Percentiles rank a stretch among this genome's conserved stretches.
Conservation (phyloP, 1,284 basidiomycete genomes). For the Pseudozyma pruni region DNA sequence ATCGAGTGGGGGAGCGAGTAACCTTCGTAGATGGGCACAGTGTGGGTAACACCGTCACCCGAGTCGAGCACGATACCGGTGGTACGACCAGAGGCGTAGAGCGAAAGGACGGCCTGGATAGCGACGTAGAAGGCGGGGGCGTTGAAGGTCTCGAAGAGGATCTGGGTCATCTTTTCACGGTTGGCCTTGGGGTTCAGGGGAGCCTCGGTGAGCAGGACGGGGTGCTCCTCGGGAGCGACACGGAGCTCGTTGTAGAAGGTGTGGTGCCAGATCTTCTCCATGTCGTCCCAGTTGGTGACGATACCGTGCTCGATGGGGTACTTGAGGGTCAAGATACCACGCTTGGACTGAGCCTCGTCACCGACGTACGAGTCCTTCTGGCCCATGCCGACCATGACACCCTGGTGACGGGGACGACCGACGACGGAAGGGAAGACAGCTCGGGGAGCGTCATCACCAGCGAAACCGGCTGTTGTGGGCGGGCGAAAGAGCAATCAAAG, state of each 20-base stretch:
- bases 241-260: conserved; percentile 71
- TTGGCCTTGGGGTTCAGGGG: conserved; percentile 93
- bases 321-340: conserved; percentile 91
- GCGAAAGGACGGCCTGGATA: conserved; percentile 90
- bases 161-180: conserved; percentile 96
- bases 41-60: conserved; percentile 92
- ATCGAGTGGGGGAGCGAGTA: conserved; percentile 95
- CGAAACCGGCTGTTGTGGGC: conserved; percentile 70
- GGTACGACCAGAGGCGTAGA: conserved; percentile 90
- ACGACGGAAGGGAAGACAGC: conserved; percentile 82
- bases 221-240: conserved; percentile 82
- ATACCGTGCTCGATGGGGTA: conserved; percentile 74
- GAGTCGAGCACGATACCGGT: conserved; percentile 95
- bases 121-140: conserved; percentile 91
- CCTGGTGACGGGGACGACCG: conserved; percentile 89
- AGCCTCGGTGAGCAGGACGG: conserved; percentile 92
- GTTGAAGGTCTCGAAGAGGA: conserved; percentile 98
- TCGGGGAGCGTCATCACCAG: conserved; percentile 80
- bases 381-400: conserved; percentile 80
- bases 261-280: conserved; percentile 68
- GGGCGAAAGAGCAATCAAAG: not conserved
- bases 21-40: conserved; percentile 93
- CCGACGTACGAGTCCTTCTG: conserved; percentile 69
- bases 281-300: conserved; percentile 85
- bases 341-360: conserved; percentile 93